Conservation (phyloP, 768 basidiomycete species). For the Hygrocybe coccinea region DNA sequence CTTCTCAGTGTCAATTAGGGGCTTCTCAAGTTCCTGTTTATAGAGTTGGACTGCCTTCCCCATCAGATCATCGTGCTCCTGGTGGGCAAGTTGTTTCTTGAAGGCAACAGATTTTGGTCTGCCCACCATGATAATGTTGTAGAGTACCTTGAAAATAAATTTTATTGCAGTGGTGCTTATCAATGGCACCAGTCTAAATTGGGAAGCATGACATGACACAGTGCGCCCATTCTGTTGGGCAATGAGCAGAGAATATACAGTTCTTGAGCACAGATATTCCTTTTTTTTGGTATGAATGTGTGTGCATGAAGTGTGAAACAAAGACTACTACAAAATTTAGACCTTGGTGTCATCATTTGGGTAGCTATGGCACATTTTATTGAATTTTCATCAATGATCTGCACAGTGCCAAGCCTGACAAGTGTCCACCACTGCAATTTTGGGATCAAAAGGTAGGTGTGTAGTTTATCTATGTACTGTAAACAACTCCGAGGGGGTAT, state of each 20-base stretch:
- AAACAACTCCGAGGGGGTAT: too few relatives aligned
- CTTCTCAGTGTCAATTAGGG: neutral
- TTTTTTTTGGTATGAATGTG: neutral
- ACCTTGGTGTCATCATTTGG: neutral
- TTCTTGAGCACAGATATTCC: neutral
- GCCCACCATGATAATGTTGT: slow-evolving; percentile 6
- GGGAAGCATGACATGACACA: too few relatives aligned
- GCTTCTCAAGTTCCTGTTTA: neutral
- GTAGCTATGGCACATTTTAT: neutral
- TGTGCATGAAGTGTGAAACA: too few relatives aligned
- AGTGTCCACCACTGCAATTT: too few relatives aligned
- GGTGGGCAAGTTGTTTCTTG: slow-evolving; percentile 7
- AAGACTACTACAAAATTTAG: neutral
- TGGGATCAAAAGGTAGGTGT: too few relatives aligned
- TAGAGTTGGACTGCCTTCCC: slow-evolving; percentile 4
- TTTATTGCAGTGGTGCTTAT: too few relatives aligned
- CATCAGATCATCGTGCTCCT: neutral
- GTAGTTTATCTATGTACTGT: too few relatives aligned
- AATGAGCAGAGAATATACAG: too few relatives aligned
- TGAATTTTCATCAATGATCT: neutral
- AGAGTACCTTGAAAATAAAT: too few relatives aligned
- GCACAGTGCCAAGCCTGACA: too few relatives aligned
- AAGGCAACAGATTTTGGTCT: slow-evolving; percentile 13
- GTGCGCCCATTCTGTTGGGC: too few relatives aligned
- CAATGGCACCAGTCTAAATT: too few relatives aligned